Conservation (phyloP, 768 basidiomycete species). For the Hygrophoropsis aurantiaca region DNA sequence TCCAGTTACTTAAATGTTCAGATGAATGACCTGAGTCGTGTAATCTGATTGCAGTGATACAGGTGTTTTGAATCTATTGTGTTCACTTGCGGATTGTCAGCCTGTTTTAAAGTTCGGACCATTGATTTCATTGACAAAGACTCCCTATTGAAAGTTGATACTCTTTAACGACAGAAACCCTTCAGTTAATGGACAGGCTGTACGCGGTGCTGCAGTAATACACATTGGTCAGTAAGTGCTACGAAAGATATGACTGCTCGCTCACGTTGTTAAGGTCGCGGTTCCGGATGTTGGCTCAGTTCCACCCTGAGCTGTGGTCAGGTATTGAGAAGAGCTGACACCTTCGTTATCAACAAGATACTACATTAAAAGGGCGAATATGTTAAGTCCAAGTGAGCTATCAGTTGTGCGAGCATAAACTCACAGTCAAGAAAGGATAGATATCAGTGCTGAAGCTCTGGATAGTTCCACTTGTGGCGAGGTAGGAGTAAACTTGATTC, state of each 20-base stretch:
- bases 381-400: not conserved
- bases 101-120: too few relatives aligned
- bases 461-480: slow-evolving; percentile 36
- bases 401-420: slow-evolving; percentile 1
- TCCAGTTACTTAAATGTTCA: too few relatives aligned
- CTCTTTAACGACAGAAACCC: too few relatives aligned
- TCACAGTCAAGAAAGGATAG: slow-evolving; percentile 50
- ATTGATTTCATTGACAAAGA: too few relatives aligned
- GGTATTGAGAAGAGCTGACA: slow-evolving; percentile 51
- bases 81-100: too few relatives aligned
- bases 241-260: slow-evolving; percentile 1
- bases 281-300: slow-evolving; percentile 62
- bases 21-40: too few relatives aligned
- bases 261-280: slow-evolving; percentile 55
- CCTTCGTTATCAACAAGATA: slow-evolving; percentile 48
- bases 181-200: slow-evolving; percentile 45
- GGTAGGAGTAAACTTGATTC: slow-evolving; percentile 54
- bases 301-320: slow-evolving; percentile 60
- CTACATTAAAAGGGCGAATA: slow-evolving; percentile 30
- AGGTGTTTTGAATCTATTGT: too few relatives aligned
- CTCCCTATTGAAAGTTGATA: too few relatives aligned
- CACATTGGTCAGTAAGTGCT: not conserved
- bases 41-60: too few relatives aligned
- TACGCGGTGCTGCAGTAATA: slow-evolving; percentile 39
- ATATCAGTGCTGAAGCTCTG: slow-evolving; percentile 55